phyloP scores from a whole-genome alignment of 2,329 filamentous ascomycete genomes.

The Fusarium drepaniforme region DNA sequence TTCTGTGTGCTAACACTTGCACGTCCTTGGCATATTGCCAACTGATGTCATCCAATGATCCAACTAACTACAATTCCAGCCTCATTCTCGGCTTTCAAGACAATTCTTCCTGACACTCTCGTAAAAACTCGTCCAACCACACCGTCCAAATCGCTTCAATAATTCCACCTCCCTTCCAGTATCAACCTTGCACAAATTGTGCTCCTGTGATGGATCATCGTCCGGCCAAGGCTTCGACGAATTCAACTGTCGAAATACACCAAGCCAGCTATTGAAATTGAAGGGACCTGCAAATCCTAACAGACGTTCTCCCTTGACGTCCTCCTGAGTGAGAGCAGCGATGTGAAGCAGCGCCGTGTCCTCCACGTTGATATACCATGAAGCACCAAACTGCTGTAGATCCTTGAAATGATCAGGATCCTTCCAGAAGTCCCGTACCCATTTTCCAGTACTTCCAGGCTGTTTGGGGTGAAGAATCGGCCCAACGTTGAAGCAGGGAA shows the following conservation, averaged over 20 bases:
- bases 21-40: not conserved
- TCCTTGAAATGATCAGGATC: not conserved
- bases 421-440: not conserved
- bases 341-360: not conserved
- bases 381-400: not conserved
- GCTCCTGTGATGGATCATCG: slow-evolving; percentile 3
- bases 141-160: not conserved
- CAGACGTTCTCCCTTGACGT: not conserved
- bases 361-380: slow-evolving; percentile 12
- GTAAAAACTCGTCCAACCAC: not conserved
- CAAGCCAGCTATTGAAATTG: slow-evolving; percentile 13
- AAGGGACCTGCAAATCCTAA: slow-evolving; percentile 13
- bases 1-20: not conserved
- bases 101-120: not conserved
- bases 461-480: not conserved
- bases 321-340: slow-evolving; percentile 4
- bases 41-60: not conserved
- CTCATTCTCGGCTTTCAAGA: not conserved
- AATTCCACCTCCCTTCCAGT: not conserved
- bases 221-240: not conserved
- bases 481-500: not conserved
- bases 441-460: not conserved
- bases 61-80: not conserved
- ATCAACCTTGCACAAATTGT: slow-evolving; percentile 1
- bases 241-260: not conserved